A percentile compares a stretch with the other conserved stretches of the same genome.
Evolutionary conservation across 768 basidiomycete genomes (phyloP).

Genomic region (Tylopilus plumbeoviolaceoides): DNA sequence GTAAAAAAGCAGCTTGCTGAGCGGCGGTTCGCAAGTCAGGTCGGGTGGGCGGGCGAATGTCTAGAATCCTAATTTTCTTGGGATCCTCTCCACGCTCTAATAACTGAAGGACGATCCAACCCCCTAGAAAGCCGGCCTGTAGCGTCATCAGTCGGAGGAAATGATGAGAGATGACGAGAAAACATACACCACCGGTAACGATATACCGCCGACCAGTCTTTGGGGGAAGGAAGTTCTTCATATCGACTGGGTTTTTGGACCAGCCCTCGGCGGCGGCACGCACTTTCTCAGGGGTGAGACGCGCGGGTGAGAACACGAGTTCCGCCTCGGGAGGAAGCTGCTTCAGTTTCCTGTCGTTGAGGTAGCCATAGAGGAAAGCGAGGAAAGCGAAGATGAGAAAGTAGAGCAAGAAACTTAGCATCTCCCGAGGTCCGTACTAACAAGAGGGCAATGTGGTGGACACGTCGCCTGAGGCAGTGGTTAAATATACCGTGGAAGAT

Average conservation of each 20-base stretch:
- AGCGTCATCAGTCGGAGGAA: not conserved
- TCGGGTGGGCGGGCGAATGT: conserved; percentile 59
- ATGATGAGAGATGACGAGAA: not conserved
- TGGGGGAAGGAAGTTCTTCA: conserved; percentile 51
- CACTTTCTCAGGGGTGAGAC: conserved; percentile 44
- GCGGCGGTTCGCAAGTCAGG: conserved; percentile 51
- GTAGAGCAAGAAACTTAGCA: conserved; percentile 14
- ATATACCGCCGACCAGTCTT: conserved; percentile 75
- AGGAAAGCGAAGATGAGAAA: conserved; percentile 4
- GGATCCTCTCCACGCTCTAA: conserved; percentile 70
- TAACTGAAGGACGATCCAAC: conserved; percentile 71
- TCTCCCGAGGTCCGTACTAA: conserved; percentile 3
- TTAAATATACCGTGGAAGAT: too few species aligned
- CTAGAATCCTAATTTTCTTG: conserved; percentile 58
- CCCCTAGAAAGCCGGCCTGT: conserved; percentile 72
- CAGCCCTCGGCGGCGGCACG: conserved; percentile 36
- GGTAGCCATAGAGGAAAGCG: conserved; percentile 36
- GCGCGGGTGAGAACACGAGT: conserved; percentile 45
- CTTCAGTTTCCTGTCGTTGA: conserved; percentile 55
- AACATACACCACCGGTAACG: conserved; percentile 67
- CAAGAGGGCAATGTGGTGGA: not conserved
- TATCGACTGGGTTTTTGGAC: conserved; percentile 31
- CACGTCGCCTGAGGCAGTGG: not conserved
- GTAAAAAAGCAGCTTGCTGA: conserved; percentile 51
- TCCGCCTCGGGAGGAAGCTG: conserved; percentile 45